Percentiles rank a stretch among this genome's conserved stretches.
Evolutionary conservation across 129 eudicot genomes (phyloP).

Genomic region (Saposhnikovia divaricata): DNA sequence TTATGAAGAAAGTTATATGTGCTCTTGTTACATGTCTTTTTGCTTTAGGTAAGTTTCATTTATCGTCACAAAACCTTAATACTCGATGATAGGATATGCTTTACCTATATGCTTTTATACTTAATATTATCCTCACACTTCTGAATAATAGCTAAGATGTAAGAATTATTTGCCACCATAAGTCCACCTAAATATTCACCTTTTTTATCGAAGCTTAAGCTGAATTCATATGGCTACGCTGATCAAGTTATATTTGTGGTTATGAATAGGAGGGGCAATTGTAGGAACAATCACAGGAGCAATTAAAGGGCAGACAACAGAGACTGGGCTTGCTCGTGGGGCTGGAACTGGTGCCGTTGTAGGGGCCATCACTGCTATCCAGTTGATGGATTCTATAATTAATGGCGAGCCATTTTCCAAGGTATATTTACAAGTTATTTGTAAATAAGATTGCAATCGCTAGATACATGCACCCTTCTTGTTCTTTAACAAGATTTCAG

Average conservation of each 20-base stretch:
- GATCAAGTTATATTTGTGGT: not conserved
- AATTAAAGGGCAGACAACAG: constrained; percentile 73
- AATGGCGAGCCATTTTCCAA: constrained; percentile 72
- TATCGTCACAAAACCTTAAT: not conserved
- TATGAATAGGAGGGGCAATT: constrained; percentile 53
- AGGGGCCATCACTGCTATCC: constrained; percentile 73
- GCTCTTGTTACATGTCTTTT: constrained; percentile 40
- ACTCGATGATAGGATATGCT: not conserved
- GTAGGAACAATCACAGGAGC: constrained; percentile 67
- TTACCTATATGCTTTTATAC: not conserved
- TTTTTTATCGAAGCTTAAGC: not conserved
- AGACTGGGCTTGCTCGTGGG: constrained; percentile 67
- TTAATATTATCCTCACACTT: not conserved
- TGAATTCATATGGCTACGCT: not conserved
- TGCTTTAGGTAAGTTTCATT: constrained; percentile 36
- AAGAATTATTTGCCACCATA: not conserved
- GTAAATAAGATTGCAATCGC: not conserved
- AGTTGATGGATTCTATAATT: constrained; percentile 51
- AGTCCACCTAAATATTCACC: no score
- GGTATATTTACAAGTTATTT: constrained; percentile 22
- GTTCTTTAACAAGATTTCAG: not conserved
- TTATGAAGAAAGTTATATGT: constrained; percentile 19
- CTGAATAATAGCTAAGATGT: not conserved
- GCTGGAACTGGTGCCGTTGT: constrained; percentile 57
- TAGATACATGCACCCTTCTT: not conserved